Evolutionary conservation across 2,329 filamentous ascomycete species (phyloP).

Genomic region (Cordyceps tenuipes): DNA sequence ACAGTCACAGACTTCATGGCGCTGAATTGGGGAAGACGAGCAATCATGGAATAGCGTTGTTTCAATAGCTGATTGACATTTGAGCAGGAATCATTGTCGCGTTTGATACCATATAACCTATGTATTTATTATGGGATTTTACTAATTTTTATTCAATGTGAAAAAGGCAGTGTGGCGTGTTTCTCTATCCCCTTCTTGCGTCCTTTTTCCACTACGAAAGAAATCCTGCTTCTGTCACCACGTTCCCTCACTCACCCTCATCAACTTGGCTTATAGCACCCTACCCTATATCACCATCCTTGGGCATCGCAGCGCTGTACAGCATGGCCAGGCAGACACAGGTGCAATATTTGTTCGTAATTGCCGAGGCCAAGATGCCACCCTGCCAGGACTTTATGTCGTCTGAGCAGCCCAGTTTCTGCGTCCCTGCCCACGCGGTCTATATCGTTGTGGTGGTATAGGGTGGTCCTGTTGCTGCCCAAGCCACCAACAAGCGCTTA

Average conservation of each 20-base stretch:
- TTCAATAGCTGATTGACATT: background rate
- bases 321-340: background rate
- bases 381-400: background rate
- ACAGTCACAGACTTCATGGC: slow-evolving; percentile 21
- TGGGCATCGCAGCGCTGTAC: background rate
- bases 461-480: background rate
- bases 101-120: slow-evolving; percentile 3
- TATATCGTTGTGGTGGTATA: background rate
- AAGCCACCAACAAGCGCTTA: background rate
- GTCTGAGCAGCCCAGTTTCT: background rate
- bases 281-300: background rate
- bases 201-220: too few relatives aligned
- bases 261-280: too few relatives aligned
- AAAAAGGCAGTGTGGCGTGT: background rate
- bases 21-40: background rate
- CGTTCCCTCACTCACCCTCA: too few relatives aligned
- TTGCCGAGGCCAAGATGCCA: background rate
- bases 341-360: too few relatives aligned
- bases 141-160: background rate
- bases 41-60: background rate
- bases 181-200: too few relatives aligned
- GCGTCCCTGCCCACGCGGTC: too few relatives aligned
- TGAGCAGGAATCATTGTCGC: background rate
- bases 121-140: background rate
- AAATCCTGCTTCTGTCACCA: too few relatives aligned